Base-by-base conservation (phyloP, 768 basidiomycete species). In the Mycena belliarum region DNA sequence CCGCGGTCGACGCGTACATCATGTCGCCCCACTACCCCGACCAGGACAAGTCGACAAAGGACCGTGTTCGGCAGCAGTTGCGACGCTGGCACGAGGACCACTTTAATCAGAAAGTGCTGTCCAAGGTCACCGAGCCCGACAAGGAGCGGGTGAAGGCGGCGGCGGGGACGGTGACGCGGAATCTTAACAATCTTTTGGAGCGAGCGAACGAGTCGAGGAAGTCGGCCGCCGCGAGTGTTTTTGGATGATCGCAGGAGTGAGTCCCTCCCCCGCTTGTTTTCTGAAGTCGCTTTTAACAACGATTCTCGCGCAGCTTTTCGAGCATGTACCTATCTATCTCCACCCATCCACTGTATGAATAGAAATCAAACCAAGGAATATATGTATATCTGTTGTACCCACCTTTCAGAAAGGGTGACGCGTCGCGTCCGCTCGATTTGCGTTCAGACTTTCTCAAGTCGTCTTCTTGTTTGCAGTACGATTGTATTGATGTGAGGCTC, bases 51-150 rank as follows among this genome's bases (percentile, higher is more conserved):
- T 74, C 75, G 45, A 65, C 76, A 48, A 89, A 88, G 73, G 90
- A 91, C 64, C 83, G 88, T 15, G 78, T 91, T 61, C 89, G 85
- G 75, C 89, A 91, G 59, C 83, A 85, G 52, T 79, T 93, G 64
- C 80, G 82, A 70, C 74, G 79, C 61, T 93, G 89, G 90, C 90
- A 93, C 71, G 90, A 91, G 5, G 91, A 93, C 72, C 83, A 88
- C 32, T 92, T 93, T 66, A 87, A 91, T 63, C 84, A 83, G 33
- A 85, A 87, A 69, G 73, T 82, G 51, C 69, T 92, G 66, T 73
- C 79, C 12, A 85, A 85, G 70, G 88, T 91, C 47, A 71, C 75
- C 47, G 84, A 86, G 59, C 76, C 69, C 33, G 88, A 91, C 59
- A 79, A 77, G 68, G 88, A 84, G 66, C 81, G 70, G 65, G 88